phyloP scores from a whole-genome alignment of 1,284 basidiomycete genomes.

The Irpex lacteus region DNA sequence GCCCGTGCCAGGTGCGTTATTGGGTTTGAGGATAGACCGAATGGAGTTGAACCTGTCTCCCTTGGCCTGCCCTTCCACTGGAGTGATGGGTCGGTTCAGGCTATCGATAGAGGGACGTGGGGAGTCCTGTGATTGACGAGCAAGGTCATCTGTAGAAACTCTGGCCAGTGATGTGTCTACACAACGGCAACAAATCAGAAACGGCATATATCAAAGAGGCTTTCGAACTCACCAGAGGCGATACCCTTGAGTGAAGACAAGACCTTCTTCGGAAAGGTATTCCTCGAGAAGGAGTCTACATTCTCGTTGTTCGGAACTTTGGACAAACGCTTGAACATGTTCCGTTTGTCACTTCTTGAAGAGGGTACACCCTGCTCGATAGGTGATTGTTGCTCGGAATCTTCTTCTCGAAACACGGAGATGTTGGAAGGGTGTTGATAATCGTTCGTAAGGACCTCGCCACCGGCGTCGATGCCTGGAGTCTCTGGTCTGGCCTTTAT shows the following conservation, averaged over 20 bases:
- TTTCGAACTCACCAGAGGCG: conserved; percentile 28
- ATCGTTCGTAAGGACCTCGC: conserved; percentile 46
- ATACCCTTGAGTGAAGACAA: conserved; percentile 44
- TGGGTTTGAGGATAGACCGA: conserved; percentile 67
- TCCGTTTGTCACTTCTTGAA: conserved; percentile 29
- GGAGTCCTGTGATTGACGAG: conserved; percentile 24
- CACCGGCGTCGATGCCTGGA: conserved; percentile 22
- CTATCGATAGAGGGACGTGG: conserved; percentile 20
- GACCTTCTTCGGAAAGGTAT: conserved; percentile 49
- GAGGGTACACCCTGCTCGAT: conserved; percentile 47
- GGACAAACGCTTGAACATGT: conserved; percentile 37
- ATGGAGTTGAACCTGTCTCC: conserved; percentile 43
- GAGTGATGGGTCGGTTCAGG: conserved; percentile 28
- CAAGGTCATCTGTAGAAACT: conserved; percentile 30
- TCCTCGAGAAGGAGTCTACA: conserved; percentile 6
- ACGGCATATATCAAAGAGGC: background rate
- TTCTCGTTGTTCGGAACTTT: conserved; percentile 24
- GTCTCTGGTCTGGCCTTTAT: conserved; percentile 41
- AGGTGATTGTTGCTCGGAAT: conserved; percentile 34
- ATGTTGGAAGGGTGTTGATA: conserved; percentile 59
- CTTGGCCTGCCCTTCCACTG: conserved; percentile 28
- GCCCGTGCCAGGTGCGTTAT: conserved; percentile 69
- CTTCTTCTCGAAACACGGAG: conserved; percentile 46
- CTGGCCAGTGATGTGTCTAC: conserved; percentile 44
- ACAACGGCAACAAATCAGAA: background rate